A percentile compares a stretch with the other conserved stretches of the same genome.
Conservation (phyloP, 2,329 filamentous ascomycete species). For the Cytospora paraplurivora region DNA sequence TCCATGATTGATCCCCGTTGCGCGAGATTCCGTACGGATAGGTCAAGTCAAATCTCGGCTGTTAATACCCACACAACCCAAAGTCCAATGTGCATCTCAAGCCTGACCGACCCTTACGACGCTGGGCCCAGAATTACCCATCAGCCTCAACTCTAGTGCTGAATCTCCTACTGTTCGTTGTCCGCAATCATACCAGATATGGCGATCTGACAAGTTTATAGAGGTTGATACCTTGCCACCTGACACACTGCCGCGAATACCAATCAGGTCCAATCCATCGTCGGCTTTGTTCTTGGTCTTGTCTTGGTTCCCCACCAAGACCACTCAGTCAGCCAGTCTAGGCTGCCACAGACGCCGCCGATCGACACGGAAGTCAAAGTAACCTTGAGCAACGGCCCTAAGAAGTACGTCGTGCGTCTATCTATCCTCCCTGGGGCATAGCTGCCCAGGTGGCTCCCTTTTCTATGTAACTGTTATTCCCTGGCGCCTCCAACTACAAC, state of each 20-base stretch:
- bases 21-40: constrained; percentile 3
- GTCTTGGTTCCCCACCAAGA: constrained; percentile 25
- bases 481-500: constrained; percentile 11
- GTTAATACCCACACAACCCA: constrained; percentile 26
- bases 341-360: constrained; percentile 27
- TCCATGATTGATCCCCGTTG: constrained; percentile 13
- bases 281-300: constrained; percentile 28
- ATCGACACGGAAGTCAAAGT: constrained; percentile 26
- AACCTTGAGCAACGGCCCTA: constrained; percentile 19
- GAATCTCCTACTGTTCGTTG: constrained; percentile 7
- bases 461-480: not conserved
- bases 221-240: not conserved
- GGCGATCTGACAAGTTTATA: constrained; percentile 12
- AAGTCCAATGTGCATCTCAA: constrained; percentile 13
- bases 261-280: constrained; percentile 8
- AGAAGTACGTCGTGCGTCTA: constrained; percentile 22
- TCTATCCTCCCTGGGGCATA: constrained; percentile 22
- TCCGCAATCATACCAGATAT: not conserved
- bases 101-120: constrained; percentile 10
- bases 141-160: constrained; percentile 16
- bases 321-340: constrained; percentile 19
- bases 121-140: constrained; percentile 1
- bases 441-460: constrained; percentile 10
- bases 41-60: constrained; percentile 19
- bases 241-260: not conserved